Evolutionary conservation across 495 filamentous ascomycete genomes (phyloP).

Genomic region (Penicillium tannophilum): DNA sequence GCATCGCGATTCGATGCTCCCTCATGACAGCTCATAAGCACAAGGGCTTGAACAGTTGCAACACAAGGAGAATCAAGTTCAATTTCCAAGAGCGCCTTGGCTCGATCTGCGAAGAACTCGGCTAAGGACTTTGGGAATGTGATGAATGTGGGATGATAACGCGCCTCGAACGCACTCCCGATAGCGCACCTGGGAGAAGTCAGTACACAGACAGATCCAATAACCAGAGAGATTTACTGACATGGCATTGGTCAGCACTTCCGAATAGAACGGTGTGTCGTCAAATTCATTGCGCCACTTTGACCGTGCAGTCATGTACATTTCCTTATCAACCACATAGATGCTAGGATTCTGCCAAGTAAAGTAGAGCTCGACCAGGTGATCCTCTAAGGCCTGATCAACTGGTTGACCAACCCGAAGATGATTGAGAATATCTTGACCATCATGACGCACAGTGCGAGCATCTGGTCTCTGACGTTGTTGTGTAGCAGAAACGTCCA

Average conservation of each 20-base stretch:
- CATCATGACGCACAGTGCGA: conserved; percentile 48
- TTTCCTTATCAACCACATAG: conserved; percentile 52
- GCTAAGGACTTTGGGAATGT: conserved; percentile 50
- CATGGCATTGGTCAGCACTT: conserved; percentile 54
- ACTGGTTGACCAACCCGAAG: conserved; percentile 46
- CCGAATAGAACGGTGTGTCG: conserved; percentile 52
- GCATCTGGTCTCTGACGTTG: conserved; percentile 55
- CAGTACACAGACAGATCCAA: conserved; percentile 2
- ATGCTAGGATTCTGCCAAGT: conserved; percentile 54
- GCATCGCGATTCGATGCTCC: conserved; percentile 50
- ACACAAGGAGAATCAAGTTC: conserved; percentile 54
- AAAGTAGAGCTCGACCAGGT: conserved; percentile 53
- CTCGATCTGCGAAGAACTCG: conserved; percentile 53
- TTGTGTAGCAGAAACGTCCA: conserved; percentile 48
- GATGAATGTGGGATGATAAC: conserved; percentile 49
- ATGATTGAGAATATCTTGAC: conserved; percentile 47
- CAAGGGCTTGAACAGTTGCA: conserved; percentile 53
- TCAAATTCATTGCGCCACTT: conserved; percentile 47
- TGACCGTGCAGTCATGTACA: conserved; percentile 44
- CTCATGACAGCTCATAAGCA: conserved; percentile 51
- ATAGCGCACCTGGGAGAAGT: conserved; percentile 44
- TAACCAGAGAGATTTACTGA: conserved; percentile 19
- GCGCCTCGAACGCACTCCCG: conserved; percentile 49
- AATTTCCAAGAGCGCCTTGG: conserved; percentile 51
- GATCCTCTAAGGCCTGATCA: conserved; percentile 45